Conservation (phyloP, 805 yeast species). For the Ogataea henricii region DNA sequence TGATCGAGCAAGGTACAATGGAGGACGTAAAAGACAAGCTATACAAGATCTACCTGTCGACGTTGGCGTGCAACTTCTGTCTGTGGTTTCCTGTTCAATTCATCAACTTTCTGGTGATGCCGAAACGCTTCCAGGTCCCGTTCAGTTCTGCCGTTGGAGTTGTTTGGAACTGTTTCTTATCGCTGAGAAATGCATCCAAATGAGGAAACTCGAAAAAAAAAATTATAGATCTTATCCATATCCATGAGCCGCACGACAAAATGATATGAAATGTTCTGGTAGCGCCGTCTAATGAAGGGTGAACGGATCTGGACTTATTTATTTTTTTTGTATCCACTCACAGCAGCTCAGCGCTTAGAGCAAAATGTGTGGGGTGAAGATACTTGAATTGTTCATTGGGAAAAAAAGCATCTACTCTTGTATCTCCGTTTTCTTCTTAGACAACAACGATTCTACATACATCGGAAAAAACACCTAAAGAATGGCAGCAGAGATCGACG, state of each 20-base stretch:
- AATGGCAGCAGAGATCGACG: slow-evolving; percentile 18
- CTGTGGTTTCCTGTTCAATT: slow-evolving; percentile 87
- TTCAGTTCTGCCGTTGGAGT: slow-evolving; percentile 86
- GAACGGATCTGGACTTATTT: too few relatives aligned
- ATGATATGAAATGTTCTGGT: background rate
- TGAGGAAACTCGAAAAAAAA: slow-evolving; percentile 2
- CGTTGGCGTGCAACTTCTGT: slow-evolving; percentile 65
- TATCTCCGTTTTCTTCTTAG: background rate
- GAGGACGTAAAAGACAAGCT: slow-evolving; percentile 66
- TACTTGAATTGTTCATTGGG: background rate
- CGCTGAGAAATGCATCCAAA: slow-evolving; percentile 65
- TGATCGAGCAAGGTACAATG: slow-evolving; percentile 73
- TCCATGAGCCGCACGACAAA: slow-evolving; percentile 11
- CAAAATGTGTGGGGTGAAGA: background rate
- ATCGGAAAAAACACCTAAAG: too few relatives aligned
- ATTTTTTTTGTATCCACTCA: background rate
- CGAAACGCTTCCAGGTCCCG: slow-evolving; percentile 80
- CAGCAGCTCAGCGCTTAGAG: slow-evolving; percentile 5
- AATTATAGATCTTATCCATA: background rate
- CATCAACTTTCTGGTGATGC: slow-evolving; percentile 69
- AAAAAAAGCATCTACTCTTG: background rate
- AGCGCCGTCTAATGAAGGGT: slow-evolving; percentile 5
- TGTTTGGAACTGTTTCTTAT: slow-evolving; percentile 90
- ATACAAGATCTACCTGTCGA: slow-evolving; percentile 62
- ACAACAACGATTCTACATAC: background rate